Base-by-base conservation (phyloP, 108 stramenopile species). In the Pseudonitzschia pungens region DNA sequence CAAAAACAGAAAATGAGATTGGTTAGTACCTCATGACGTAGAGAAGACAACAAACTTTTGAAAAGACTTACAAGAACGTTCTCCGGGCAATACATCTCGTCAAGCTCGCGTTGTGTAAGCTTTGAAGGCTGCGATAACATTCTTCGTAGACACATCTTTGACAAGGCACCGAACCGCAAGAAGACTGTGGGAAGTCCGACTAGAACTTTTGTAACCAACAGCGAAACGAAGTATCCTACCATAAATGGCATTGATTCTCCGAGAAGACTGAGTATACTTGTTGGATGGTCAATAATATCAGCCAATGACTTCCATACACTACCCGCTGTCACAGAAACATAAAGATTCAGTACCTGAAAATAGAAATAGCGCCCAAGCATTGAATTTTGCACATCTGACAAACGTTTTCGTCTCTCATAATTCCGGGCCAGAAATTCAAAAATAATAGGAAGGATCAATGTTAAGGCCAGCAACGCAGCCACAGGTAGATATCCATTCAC, bases 401-500 rank as follows among this genome's bases (percentile, higher is more conserved):
- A 73, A 22, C 89, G 85, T 73, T 93, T 95, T 40, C 93, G 72
- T 40, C 85, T 77, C 76, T 95, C 94, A 55, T 93, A 94, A 11
- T 73, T 79, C 16, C 77, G 60, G 16, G 96, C 93, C 52, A 95
- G 58, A 4, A 76, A 78, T 71, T 97, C 78, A 69, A 97, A 95
- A 64, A 93, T 74, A 20, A 80, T 41, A 4, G 96, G 96, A 33
- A 96, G 78, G 51, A 96, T 72, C 67, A 82, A 62, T 62, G 95
- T 91, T 11, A 97, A 65, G 6, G 66, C 58, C 22, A 97, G 83
- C 50, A 92, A 85, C 11, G 92, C 81, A 27, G 92, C 82, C 20
- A 97, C 92, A n/a, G 96, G 94, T 24, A 97, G 83, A 67, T 96
- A 97, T 29, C 93, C 92, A 63, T 95, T 97, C 66, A 96, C 78